Base-by-base conservation (phyloP, 1,284 basidiomycete species). In the Anthracocystis panici-leucophaei region DNA sequence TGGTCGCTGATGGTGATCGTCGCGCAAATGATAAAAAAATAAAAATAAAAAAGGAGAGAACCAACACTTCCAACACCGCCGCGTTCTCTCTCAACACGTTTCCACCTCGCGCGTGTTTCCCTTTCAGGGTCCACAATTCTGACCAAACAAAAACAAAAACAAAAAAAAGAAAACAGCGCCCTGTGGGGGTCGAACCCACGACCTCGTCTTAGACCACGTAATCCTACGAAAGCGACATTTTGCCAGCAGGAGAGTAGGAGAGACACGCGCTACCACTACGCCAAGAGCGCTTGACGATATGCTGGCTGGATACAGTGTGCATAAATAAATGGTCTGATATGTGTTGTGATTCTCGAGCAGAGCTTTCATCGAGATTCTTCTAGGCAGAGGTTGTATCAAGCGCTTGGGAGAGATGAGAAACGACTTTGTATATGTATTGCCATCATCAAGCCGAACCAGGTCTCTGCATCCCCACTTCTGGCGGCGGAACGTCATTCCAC, bases 171-270 rank as follows among this genome's bases (percentile, higher is more conserved):
- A 40, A 11, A 52, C 33, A 71, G 68, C 68, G 63, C 68, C 68
- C 68, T 71, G 68, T 71, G 68, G 68, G 68, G 68, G 63, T 71
- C 68, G 68, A 71, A 71, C 68, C 68, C 68, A 71, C 68, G 68
- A 71, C 68, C 68, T 71, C 68, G 68, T 71, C 68, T 71, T 69
- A 16, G 18, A 29, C 29, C 25, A 35, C 29, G 6, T 16, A 10
- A 46, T 61, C 58, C 55, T 53, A 59, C 52, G 21, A 27, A 29
- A 45, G 42, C 21, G 10, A 3, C n/a, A 57, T 50, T 10, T 12
- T 38, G 7, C 7, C 35, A 12, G 8, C 14, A 42, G 2, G 9
- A 11, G 31, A 49, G 58, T 71, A 71, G 68, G 68, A 71, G 68
- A 71, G 68, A 71, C 68, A 71, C 68, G 68, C 68, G 62, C 68